Percentiles rank a stretch among this genome's conserved stretches.
phyloP scores from a whole-genome alignment of 441 rosid genomes.

The Breynia disticha region DNA sequence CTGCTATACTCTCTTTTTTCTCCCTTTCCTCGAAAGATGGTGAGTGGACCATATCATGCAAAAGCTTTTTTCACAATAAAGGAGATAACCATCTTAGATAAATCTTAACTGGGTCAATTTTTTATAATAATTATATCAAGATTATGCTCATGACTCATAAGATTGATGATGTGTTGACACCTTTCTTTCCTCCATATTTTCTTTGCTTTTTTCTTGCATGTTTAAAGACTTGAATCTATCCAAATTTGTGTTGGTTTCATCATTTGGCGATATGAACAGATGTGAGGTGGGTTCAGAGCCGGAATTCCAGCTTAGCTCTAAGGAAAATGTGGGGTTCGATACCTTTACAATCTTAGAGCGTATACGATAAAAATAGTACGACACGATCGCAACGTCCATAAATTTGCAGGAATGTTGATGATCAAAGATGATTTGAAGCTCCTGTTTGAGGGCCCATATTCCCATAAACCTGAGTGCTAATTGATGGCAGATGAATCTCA shows the following conservation, averaged over 20 bases:
- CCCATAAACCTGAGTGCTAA: slow-evolving; percentile 21
- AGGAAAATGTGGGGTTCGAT: no score
- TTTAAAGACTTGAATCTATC: background rate
- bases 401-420: background rate
- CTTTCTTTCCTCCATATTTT: slow-evolving; percentile 5
- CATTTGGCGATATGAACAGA: no score
- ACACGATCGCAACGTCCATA: no score
- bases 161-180: background rate
- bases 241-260: no score
- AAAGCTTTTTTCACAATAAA: slow-evolving; percentile 2
- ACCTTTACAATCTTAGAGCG: no score
- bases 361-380: no score
- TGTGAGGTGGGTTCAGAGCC: no score
- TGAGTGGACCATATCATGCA: slow-evolving; percentile 15
- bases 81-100: slow-evolving; percentile 10
- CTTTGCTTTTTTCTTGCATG: slow-evolving; percentile 4
- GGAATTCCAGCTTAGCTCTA: no score
- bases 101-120: slow-evolving; percentile 10
- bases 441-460: slow-evolving; percentile 2
- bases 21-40: background rate
- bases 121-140: slow-evolving; percentile 11
- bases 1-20: background rate
- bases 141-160: slow-evolving; percentile 4
- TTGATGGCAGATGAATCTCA: slow-evolving; percentile 3
- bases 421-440: background rate